Evolutionary conservation across 2,329 filamentous ascomycete species (phyloP), one percentile per base, ranked within the genome.

Genomic region (Ceratocystis lukuohia): DNA sequence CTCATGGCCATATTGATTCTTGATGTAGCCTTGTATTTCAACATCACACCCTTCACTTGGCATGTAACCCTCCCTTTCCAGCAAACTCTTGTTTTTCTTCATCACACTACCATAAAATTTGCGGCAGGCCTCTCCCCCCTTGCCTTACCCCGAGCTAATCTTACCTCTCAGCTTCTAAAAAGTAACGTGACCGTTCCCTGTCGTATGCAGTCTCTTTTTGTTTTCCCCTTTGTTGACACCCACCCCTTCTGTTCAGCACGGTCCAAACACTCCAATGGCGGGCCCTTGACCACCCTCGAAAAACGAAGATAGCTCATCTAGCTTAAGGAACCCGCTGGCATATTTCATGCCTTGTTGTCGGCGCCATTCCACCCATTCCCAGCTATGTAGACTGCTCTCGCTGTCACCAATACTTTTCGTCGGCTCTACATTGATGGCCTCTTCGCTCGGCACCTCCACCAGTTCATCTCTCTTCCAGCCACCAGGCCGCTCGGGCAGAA

Each of bases 401-500:
- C 22, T 33, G 4, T 71, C 69, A 28, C 73, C 70, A 22, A 37
- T 10, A 20, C 30, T 22, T 41, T 46, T 50, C n/a, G 45, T n/a
- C 8, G 61, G 46, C 30, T 69, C 68, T 10, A 28, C n/a, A 8
- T 50, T 25, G 6, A 67, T 64, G 6, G 76, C 67, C 28, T 77
- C 70, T 12, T 76, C 70, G 5, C 75, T 74, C 5, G 74, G 74
- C 10, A 77, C 66, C 15, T 79, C 76, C 5, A 72, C 74, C 8
- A 75, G 72, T 37, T 75, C 72, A 50, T 75, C 74, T 30, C 76
- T 73, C 5, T 77, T 76, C 84, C 84, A 87, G 25, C 86, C 87
- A 10, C 82, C 85, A 0, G 91, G 90, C 61, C 86, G 81, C 67
- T 82, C 77, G 0, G 94, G 94, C 63, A 97, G 77, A 73, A 96